These are phyloP conservation scores for Acanthamoeba lugdunensis DNA, from an alignment of 208 protist genomes.

Conservation along the genomic window DNA sequence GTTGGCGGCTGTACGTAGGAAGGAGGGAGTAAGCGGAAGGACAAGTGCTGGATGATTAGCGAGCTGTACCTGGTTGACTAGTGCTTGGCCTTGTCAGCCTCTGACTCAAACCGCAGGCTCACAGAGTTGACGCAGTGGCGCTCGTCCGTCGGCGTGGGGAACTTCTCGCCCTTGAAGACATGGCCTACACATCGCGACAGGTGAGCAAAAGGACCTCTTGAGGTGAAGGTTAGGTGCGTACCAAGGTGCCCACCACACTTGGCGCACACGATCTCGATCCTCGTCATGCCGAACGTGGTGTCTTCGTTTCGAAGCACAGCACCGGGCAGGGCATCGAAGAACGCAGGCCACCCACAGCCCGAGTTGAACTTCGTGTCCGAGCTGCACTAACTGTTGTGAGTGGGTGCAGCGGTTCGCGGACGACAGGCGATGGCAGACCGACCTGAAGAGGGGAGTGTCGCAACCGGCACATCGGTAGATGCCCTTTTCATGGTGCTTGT, in stretches of 20 bases:
- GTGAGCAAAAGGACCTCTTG: background rate
- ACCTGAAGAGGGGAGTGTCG: constrained; percentile 77
- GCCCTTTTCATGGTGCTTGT: constrained; percentile 77
- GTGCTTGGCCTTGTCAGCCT: background rate
- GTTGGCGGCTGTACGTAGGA: no score
- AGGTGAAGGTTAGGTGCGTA: background rate
- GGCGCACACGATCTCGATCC: constrained; percentile 83
- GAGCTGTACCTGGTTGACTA: no score
- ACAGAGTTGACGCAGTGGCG: constrained; percentile 85
- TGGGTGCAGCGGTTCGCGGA: background rate
- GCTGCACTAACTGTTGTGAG: background rate
- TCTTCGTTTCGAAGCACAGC: constrained; percentile 73
- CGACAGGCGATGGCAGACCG: background rate
- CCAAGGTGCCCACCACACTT: constrained; percentile 85
- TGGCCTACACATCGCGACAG: constrained; percentile 61
- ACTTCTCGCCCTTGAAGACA: constrained; percentile 79
- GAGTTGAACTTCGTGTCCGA: constrained; percentile 80
- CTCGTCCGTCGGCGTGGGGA: constrained; percentile 78
- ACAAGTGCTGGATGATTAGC: no score
- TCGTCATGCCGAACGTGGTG: constrained; percentile 57
- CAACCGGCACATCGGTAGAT: constrained; percentile 80
- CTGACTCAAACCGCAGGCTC: constrained; percentile 73
- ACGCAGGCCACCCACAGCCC: constrained; percentile 85
- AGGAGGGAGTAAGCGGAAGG: no score
- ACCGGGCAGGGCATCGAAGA: constrained; percentile 78